Percentiles rank a stretch among this genome's conserved stretches.
phyloP scores from a whole-genome alignment of 108 stramenopile genomes.

The Thalassiosira profunda region DNA sequence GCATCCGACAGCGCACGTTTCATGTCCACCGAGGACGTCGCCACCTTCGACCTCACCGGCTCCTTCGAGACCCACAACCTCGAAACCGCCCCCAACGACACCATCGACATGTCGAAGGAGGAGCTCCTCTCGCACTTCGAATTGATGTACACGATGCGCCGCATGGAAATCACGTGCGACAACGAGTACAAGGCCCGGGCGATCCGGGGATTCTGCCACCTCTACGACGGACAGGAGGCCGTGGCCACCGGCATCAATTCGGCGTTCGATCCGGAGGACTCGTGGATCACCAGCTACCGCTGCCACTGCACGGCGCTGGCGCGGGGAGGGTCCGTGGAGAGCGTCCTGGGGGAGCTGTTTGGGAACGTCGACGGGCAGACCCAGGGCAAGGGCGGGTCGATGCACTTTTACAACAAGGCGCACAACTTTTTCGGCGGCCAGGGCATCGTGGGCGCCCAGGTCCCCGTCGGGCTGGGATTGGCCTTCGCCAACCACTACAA shows the following conservation, averaged over 20 bases:
- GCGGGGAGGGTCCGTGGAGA: constrained; percentile 91
- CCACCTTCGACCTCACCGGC: constrained; percentile 80
- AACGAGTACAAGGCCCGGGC: constrained; percentile 98
- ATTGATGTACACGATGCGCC: constrained; percentile 99
- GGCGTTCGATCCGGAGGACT: constrained; percentile 89
- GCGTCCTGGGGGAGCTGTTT: constrained; percentile 94
- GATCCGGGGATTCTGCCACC: constrained; percentile 99
- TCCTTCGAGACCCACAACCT: constrained; percentile 86
- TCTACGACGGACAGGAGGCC: constrained; percentile 99
- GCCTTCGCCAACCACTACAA: constrained; percentile 99
- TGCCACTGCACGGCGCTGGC: constrained; percentile 97
- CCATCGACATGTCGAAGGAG: constrained; percentile 87
- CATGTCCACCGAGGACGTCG: constrained; percentile 36
- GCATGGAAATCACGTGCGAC: constrained; percentile 99
- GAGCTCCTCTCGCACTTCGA: constrained; percentile 94
- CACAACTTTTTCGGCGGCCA: constrained; percentile 98
- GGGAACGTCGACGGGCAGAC: constrained; percentile 80
- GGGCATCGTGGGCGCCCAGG: constrained; percentile 99
- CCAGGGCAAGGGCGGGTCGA: constrained; percentile 98
- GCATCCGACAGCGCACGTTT: constrained; percentile 2
- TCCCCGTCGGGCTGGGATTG: constrained; percentile 97
- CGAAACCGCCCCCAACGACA: constrained; percentile 67
- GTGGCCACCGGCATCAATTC: constrained; percentile 96
- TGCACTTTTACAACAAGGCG: constrained; percentile 99
- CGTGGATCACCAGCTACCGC: constrained; percentile 97